Base-by-base conservation (phyloP, 2,329 filamentous ascomycete genomes). In the Hypoxylon sp. region DNA sequence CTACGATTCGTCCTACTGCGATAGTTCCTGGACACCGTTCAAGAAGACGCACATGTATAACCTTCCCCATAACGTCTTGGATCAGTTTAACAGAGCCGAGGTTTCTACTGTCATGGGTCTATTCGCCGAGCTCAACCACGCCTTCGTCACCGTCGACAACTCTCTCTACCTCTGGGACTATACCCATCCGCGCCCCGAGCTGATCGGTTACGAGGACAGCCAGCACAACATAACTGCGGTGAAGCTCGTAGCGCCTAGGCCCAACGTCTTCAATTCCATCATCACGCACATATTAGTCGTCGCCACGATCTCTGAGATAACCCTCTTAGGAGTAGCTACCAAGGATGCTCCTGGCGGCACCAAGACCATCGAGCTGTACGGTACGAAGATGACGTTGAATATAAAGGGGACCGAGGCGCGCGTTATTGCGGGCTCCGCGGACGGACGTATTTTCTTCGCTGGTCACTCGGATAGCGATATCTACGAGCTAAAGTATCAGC, bases 161-260 rank as follows among this genome's bases (percentile, higher is more conserved):
- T 91, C 91, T 61, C 81, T 99, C 40, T 99, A 97, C 73, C 82
- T 99, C 13, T 99, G 96, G 96, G 94, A 99, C 76, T 99, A 97
- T 74, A 97, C 92, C 5, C 85, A 92, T 72, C 87, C 91, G n/a
- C 91, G 94, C 66, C 92, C 94, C 4, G 91, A 97, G 72, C 81
- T 97, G 37, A 89, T 97, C 64, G 94, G 94, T 15, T 97, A 91
- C 70, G 94, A 98, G 73, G 92, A 97, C 67, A 90, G 94, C 74
- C 82, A 87, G 5, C 88, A 96, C 72, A 91, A 87, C 64, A 98
- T 99, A 68, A 92, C 92, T 37, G 87, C 91, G n/a, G 90, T 99
- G 38, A 92, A 91, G 66, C 83, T 99, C 42, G 89, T 96, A 10
- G 86, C 88, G 47, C 95, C 95, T 6, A 91, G 93, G 66, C 80